Conservation (phyloP, 352 stramenopile species). For the Hyphochytrium catenoides region DNA sequence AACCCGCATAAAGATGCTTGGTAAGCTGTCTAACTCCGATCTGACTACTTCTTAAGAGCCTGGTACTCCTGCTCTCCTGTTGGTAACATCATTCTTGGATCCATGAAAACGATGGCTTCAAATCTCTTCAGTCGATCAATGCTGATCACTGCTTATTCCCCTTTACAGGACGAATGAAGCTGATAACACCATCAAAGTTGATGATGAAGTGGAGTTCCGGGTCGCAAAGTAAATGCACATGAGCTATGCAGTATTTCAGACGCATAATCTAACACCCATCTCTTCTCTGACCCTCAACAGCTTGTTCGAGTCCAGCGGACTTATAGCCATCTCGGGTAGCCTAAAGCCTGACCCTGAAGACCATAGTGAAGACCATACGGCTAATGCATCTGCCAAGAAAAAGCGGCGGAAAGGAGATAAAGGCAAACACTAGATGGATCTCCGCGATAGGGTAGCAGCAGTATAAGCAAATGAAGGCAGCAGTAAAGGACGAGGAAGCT, state of each 20-base stretch:
- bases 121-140: too few relatives aligned
- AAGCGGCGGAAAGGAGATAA: constrained; percentile 3
- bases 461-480: constrained; percentile 6
- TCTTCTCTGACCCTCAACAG: constrained; percentile 7
- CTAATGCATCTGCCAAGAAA: background rate
- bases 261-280: background rate
- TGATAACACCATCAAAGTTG: constrained; percentile 25
- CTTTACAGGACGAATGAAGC: constrained; percentile 20
- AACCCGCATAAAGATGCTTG: constrained; percentile 48
- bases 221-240: too few relatives aligned
- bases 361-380: background rate
- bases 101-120: too few relatives aligned
- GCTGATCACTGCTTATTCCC: too few relatives aligned
- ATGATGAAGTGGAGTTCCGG: constrained; percentile 32
- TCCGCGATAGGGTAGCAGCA: background rate
- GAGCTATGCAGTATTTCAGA: constrained; percentile 17
- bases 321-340: constrained; percentile 47
- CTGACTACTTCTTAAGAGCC: background rate
- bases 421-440: constrained; percentile 2
- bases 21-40: constrained; percentile 11
- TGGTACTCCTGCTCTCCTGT: background rate
- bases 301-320: constrained; percentile 35
- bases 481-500: too few relatives aligned
- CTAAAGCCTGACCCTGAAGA: background rate
- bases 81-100: constrained; percentile 1